Evolutionary conservation across 2,329 filamentous ascomycete species (phyloP), one percentile per base, ranked within the genome.

Genomic region (Xylariales sp.): DNA sequence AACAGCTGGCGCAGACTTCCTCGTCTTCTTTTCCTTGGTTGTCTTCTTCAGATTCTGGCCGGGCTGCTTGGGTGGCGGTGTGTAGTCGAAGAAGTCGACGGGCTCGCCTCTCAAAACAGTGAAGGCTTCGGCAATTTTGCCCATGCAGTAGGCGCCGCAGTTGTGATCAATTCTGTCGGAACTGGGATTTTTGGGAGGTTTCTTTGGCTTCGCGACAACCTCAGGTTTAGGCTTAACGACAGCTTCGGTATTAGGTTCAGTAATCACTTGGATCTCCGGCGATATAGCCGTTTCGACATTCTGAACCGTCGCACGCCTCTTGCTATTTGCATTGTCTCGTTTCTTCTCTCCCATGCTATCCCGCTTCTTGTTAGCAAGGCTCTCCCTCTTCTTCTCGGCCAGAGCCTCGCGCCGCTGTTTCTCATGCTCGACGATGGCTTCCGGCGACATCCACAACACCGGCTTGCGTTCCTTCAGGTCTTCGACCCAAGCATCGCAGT

Each of bases 401-500:
- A 48, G 28, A 25, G 50, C 46, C 37, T 62, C 61, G 23, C 48
- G 62, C 30, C 48, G 71, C 32, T 62, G 59, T 40, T 63, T 67
- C 33, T 70, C 67, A 17, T 62, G 57, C 12, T 63, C 59, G 1
- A 52, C 41, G 5, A 62, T 53, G 2, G 65, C 57, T 1, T 65
- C 66, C 0, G 69, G 67, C 0, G 70, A 70, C 40, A 76, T 60
- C 78, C 79, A 84, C 4, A 84, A 62, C 33, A 72, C 69, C 2
- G 78, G 74, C 40, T 81, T 71, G 37, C 76, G 72, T 35, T 62
- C 59, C 43, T 74, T 76, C 38, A 87, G 55, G 50, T 85, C 79
- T 8, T 69, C 59, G 1, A 87, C 81, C 83, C 83, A 88, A 4
- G 76, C 76, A 48, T 88, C 83, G 42, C 83, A 87, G 51, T 87